These are phyloP conservation scores for Tieghemiomyces parasiticus DNA, from an alignment of 192 early-diverging fungal genomes.

Conservation along the genomic window DNA sequence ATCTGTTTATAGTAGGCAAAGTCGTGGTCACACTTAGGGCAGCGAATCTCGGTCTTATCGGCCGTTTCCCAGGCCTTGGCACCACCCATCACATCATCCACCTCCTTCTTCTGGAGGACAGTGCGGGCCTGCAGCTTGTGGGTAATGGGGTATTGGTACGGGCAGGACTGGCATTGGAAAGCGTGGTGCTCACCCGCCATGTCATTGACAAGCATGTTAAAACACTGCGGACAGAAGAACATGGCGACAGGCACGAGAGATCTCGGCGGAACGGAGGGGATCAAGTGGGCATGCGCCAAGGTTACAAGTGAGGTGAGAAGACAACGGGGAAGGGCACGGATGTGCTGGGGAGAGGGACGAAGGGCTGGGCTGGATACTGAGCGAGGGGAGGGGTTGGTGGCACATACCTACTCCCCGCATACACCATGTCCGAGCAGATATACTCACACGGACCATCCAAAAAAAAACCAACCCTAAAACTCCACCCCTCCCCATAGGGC, in stretches of 20 bases:
- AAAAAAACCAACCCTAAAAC: too few relatives aligned
- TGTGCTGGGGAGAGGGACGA: background rate
- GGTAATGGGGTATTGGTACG: conserved; percentile 61
- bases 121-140: conserved; percentile 44
- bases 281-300: background rate
- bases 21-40: conserved; percentile 53
- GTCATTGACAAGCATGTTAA: conserved; percentile 54
- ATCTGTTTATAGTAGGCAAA: conserved; percentile 74
- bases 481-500: too few relatives aligned
- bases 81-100: conserved; percentile 89
- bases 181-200: conserved; percentile 35
- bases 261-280: background rate
- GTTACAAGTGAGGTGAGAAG: background rate
- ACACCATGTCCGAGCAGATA: background rate
- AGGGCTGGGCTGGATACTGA: too few relatives aligned
- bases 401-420: background rate
- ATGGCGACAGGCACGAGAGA: conserved; percentile 21
- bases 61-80: conserved; percentile 82
- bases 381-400: background rate
- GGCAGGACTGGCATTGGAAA: conserved; percentile 75
- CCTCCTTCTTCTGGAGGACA: conserved; percentile 59
- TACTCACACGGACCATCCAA: too few relatives aligned
- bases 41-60: conserved; percentile 35
- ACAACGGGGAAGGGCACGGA: background rate
- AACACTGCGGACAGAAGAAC: conserved; percentile 84